Percentiles rank a stretch among this genome's conserved stretches.
Evolutionary conservation across 768 basidiomycete genomes (phyloP).

Genomic region (Cubamyces sp.): DNA sequence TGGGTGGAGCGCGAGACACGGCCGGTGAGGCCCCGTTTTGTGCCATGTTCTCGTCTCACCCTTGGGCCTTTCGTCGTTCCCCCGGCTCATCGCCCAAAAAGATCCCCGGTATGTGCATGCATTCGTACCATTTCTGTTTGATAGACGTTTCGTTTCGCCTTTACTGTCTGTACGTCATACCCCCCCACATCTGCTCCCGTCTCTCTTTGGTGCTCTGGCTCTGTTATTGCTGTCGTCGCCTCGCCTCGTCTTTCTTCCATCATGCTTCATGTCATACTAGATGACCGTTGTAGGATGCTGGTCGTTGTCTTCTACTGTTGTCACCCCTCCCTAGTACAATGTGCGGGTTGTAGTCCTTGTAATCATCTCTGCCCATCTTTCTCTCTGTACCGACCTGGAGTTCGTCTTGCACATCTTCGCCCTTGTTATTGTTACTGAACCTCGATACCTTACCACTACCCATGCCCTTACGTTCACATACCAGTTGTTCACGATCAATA

Average conservation of each 20-base stretch:
- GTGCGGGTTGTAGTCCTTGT: not conserved
- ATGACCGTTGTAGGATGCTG: conserved; percentile 12
- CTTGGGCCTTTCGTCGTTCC: too few species aligned
- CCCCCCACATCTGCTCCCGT: not conserved
- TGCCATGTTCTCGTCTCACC: too few species aligned
- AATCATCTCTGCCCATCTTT: not conserved
- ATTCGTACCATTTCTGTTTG: not conserved
- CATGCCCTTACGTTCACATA: not conserved
- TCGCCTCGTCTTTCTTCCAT: not conserved
- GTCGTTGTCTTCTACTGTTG: not conserved
- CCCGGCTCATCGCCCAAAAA: not conserved
- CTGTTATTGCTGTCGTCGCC: not conserved
- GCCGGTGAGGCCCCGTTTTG: not conserved
- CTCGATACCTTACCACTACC: too few species aligned
- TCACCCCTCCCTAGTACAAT: not conserved
- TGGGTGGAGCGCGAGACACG: conserved; percentile 14
- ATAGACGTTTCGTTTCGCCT: not conserved
- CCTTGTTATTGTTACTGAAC: not conserved
- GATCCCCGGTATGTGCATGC: not conserved
- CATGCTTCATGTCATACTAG: conserved; percentile 4
- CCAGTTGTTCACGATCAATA: too few species aligned
- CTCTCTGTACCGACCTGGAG: too few species aligned
- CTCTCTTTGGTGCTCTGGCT: not conserved
- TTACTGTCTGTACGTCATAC: conserved; percentile 5
- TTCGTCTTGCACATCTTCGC: not conserved